A percentile compares a stretch with the other conserved stretches of the same genome.
Evolutionary conservation across 495 filamentous ascomycete species (phyloP).

Genomic region (Darksidea phi): DNA sequence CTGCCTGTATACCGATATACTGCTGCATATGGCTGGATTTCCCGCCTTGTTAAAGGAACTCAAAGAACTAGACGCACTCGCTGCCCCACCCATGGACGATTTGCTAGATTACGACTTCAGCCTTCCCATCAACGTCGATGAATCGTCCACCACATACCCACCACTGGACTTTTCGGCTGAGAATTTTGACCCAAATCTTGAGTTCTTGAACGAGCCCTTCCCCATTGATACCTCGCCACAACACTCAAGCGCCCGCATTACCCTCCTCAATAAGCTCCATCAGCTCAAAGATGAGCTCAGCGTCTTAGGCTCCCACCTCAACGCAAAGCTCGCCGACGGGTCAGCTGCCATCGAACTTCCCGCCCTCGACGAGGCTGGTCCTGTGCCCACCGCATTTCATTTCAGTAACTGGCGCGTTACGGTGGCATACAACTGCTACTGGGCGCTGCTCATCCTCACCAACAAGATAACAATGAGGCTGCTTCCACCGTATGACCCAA

Average conservation of each 20-base stretch:
- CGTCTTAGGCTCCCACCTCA: conserved; percentile 4
- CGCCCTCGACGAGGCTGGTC: conserved; percentile 6
- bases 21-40: conserved; percentile 23
- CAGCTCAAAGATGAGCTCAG: conserved; percentile 7
- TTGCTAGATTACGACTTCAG: not conserved
- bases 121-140: not conserved
- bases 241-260: not conserved
- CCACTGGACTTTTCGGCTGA: not conserved
- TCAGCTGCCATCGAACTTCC: conserved; percentile 18
- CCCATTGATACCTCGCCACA: not conserved
- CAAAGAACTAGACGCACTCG: conserved; percentile 2
- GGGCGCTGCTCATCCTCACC: conserved; percentile 27
- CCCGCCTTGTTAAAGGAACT: conserved; percentile 21
- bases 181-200: not conserved
- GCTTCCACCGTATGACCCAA: conserved; percentile 10
- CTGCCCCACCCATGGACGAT: not conserved
- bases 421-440: conserved; percentile 30
- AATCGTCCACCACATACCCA: not conserved
- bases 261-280: conserved; percentile 20
- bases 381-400: conserved; percentile 18
- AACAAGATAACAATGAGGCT: conserved; percentile 26
- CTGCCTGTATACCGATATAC: conserved; percentile 22
- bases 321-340: conserved; percentile 8
- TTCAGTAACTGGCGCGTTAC: conserved; percentile 26
- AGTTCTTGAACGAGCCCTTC: not conserved